phyloP scores from a whole-genome alignment of 2,329 filamentous ascomycete genomes.

The Tothia fuscella region DNA sequence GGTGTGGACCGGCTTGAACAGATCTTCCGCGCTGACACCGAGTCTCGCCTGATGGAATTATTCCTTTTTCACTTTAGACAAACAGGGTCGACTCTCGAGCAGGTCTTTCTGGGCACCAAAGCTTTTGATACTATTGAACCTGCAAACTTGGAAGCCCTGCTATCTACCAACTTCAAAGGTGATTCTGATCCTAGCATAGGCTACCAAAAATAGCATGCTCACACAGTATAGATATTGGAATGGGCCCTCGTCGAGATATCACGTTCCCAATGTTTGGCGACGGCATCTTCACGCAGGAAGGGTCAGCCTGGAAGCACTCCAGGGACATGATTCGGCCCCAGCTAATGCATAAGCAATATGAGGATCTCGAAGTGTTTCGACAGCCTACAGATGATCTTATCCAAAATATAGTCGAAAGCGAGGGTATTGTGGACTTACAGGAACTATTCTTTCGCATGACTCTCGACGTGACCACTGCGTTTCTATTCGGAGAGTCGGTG shows the following conservation, averaged over 20 bases:
- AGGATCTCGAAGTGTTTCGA: slow-evolving; percentile 72
- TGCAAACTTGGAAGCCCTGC: slow-evolving; percentile 35
- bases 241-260: slow-evolving; percentile 5
- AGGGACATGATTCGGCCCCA: slow-evolving; percentile 73
- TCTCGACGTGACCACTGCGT: slow-evolving; percentile 76
- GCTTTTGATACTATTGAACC: slow-evolving; percentile 27
- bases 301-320: slow-evolving; percentile 64
- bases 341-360: slow-evolving; percentile 74
- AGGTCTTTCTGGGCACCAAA: slow-evolving; percentile 19
- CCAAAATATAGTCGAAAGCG: slow-evolving; percentile 45
- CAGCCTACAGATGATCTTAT: slow-evolving; percentile 57
- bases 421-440: slow-evolving; percentile 52
- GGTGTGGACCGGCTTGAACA: slow-evolving; percentile 25
- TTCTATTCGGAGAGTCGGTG: slow-evolving; percentile 68
- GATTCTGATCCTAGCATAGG: slow-evolving; percentile 26
- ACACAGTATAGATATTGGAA: slow-evolving; percentile 1
- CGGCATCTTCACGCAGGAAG: slow-evolving; percentile 62
- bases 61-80: slow-evolving; percentile 21
- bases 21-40: slow-evolving; percentile 21
- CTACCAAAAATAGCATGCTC: slow-evolving; percentile 12
- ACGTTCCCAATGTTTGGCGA: slow-evolving; percentile 46
- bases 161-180: slow-evolving; percentile 34
- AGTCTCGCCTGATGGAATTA: slow-evolving; percentile 23
- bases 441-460: slow-evolving; percentile 74
- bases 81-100: slow-evolving; percentile 13